Evolutionary conservation across 2,329 filamentous ascomycete genomes (phyloP).

Genomic region (Aaosphaeria pasadenensis): DNA sequence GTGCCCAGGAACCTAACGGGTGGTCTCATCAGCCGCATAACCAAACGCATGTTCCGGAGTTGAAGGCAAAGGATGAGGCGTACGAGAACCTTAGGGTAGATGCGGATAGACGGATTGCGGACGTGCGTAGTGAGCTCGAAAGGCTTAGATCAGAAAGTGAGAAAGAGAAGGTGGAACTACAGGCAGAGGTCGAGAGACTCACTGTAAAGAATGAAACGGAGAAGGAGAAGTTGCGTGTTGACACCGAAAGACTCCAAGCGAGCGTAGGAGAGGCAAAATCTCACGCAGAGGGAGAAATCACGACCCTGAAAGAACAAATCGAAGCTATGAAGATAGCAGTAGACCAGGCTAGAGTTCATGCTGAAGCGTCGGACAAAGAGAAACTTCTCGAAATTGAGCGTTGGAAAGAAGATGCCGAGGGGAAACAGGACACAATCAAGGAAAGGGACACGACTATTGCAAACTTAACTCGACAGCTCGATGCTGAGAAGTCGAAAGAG

Average conservation of each 20-base stretch:
- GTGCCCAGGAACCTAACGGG: slow-evolving; percentile 3
- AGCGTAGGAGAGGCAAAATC: slow-evolving; percentile 4
- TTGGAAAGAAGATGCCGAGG: slow-evolving; percentile 32
- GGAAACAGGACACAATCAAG: slow-evolving; percentile 29
- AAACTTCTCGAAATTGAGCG: slow-evolving; percentile 27
- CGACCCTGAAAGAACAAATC: slow-evolving; percentile 16
- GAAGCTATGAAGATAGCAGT: slow-evolving; percentile 14
- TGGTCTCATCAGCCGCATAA: slow-evolving; percentile 3
- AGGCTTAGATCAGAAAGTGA: slow-evolving; percentile 2
- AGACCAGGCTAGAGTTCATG: slow-evolving; percentile 19
- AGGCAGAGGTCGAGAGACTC: slow-evolving; percentile 5
- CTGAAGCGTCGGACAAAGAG: slow-evolving; percentile 21
- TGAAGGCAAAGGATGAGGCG: slow-evolving; percentile 29
- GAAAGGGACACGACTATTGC: slow-evolving; percentile 22
- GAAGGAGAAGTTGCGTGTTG: background rate
- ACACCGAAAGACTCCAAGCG: background rate
- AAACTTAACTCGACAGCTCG: slow-evolving; percentile 17
- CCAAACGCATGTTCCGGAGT: slow-evolving; percentile 14
- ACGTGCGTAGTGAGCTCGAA: slow-evolving; percentile 4
- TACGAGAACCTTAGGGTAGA: slow-evolving; percentile 20
- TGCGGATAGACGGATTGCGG: slow-evolving; percentile 14
- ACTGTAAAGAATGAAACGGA: background rate
- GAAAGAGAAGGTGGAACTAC: background rate
- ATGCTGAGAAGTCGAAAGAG: slow-evolving; percentile 23
- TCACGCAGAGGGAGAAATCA: slow-evolving; percentile 12